These are phyloP conservation scores for Malbranchea cinnamomea DNA, from an alignment of 2,329 filamentous ascomycete genomes.

Conservation along the genomic window DNA sequence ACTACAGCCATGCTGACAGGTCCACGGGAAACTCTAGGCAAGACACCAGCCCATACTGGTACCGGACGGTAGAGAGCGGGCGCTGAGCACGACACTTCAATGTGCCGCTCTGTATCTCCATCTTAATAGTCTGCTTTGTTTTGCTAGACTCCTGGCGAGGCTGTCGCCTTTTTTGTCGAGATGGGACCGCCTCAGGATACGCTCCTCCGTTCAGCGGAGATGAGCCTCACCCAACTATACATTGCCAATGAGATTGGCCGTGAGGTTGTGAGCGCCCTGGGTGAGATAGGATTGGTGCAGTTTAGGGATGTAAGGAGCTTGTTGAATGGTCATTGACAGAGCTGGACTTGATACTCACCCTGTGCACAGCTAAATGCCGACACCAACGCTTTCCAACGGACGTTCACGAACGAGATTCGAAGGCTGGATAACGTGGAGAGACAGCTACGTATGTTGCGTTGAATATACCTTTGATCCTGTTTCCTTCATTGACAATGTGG, in stretches of 20 bases:
- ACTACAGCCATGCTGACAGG: too few relatives aligned
- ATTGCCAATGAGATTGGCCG: constrained; percentile 97
- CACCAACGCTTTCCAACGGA: constrained; percentile 86
- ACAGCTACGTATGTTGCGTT: constrained; percentile 62
- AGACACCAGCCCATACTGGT: too few relatives aligned
- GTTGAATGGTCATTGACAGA: background rate
- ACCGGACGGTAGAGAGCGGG: too few relatives aligned
- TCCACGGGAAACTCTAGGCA: too few relatives aligned
- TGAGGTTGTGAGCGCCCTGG: constrained; percentile 90
- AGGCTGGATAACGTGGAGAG: constrained; percentile 95
- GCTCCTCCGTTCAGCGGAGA: constrained; percentile 98
- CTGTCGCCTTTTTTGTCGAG: too few relatives aligned
- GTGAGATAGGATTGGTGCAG: constrained; percentile 90
- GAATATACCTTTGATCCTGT: too few relatives aligned
- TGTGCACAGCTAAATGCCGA: constrained; percentile 67
- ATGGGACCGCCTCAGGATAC: constrained; percentile 63
- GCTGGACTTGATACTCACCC: constrained; percentile 10
- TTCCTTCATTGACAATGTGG: too few relatives aligned
- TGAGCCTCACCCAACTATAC: constrained; percentile 99
- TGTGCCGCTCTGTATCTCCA: too few relatives aligned
- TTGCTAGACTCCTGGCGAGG: too few relatives aligned
- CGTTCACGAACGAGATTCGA: constrained; percentile 94
- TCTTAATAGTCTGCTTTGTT: too few relatives aligned
- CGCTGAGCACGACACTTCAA: too few relatives aligned
- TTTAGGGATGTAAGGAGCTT: constrained; percentile 72